These are phyloP conservation scores for Gleditsia sinensis DNA, from an alignment of 306 rosid genomes.

Conservation along the genomic window DNA sequence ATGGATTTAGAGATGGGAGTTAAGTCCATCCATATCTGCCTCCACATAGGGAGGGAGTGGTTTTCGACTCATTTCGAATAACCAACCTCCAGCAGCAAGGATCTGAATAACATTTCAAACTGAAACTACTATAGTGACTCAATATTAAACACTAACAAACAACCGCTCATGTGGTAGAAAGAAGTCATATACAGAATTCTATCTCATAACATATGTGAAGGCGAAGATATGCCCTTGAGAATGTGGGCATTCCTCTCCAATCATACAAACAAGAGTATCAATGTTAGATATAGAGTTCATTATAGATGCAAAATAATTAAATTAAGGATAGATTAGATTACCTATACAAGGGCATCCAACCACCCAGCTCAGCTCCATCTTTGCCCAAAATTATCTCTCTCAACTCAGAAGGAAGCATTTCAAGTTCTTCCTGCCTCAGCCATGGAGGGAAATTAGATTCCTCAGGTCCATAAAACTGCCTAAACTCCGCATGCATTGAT, in stretches of 20 bases:
- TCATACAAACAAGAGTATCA: too few relatives aligned
- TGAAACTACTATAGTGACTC: background rate
- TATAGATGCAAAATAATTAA: conserved; percentile 8
- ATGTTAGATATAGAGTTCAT: background rate
- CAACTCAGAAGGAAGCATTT: conserved; percentile 54
- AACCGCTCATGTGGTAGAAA: background rate
- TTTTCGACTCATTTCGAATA: background rate
- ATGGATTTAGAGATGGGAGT: background rate
- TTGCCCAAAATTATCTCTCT: conserved; percentile 68
- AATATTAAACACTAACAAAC: background rate
- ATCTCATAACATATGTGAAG: too few relatives aligned
- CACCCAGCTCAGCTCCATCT: conserved; percentile 68
- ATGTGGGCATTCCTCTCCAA: too few relatives aligned
- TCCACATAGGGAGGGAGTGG: background rate
- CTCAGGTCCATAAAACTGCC: conserved; percentile 73
- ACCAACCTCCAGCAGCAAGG: conserved; percentile 17
- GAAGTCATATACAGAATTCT: too few relatives aligned
- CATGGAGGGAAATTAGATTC: conserved; percentile 58
- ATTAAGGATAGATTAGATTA: conserved; percentile 34
- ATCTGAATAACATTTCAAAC: conserved; percentile 7
- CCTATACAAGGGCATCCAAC: conserved; percentile 91
- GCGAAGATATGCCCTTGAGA: too few relatives aligned
- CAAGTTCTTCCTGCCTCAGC: conserved; percentile 72
- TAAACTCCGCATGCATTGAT: conserved; percentile 74
- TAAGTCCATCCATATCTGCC: conserved; percentile 20